phyloP scores from a whole-genome alignment of 2,329 filamentous ascomycete genomes.

The Aureobasidium leucospermi region DNA sequence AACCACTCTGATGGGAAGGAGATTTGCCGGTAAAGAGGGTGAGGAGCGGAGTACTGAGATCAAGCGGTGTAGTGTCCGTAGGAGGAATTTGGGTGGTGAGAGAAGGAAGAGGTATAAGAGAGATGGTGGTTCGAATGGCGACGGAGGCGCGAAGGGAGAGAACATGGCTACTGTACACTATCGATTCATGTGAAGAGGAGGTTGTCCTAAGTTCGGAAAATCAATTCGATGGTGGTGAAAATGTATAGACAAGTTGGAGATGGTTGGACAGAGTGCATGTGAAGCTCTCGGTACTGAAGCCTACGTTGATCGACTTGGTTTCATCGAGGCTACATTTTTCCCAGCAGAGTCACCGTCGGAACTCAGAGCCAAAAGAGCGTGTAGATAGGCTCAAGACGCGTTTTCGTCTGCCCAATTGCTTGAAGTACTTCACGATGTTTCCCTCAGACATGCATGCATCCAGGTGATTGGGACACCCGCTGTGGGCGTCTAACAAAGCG shows the following conservation, averaged over 20 bases:
- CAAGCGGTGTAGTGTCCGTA: slow-evolving; percentile 35
- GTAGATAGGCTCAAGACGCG: too few relatives aligned
- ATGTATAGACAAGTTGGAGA: neutral
- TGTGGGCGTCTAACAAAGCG: too few relatives aligned
- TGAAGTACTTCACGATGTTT: too few relatives aligned
- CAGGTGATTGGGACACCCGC: too few relatives aligned
- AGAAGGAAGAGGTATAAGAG: slow-evolving; percentile 21
- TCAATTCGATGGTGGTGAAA: neutral
- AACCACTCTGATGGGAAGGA: slow-evolving; percentile 62
- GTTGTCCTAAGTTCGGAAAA: neutral
- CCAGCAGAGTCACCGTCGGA: too few relatives aligned
- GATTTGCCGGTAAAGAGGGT: slow-evolving; percentile 42
- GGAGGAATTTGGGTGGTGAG: slow-evolving; percentile 33
- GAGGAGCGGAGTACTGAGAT: slow-evolving; percentile 61
- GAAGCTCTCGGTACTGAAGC: neutral
- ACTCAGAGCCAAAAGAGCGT: too few relatives aligned
- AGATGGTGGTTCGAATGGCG: slow-evolving; percentile 20
- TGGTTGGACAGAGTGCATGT: neutral
- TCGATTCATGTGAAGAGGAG: neutral
- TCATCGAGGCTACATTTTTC: neutral
- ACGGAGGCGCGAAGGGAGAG: slow-evolving; percentile 7
- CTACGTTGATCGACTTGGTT: neutral
- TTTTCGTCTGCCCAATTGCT: too few relatives aligned
- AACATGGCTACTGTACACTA: neutral
- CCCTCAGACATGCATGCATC: too few relatives aligned